Evolutionary conservation across 192 early-diverging fungal genomes (phyloP), one percentile per base, ranked within the genome.

Genomic region (Martensiomyces pterosporus): DNA sequence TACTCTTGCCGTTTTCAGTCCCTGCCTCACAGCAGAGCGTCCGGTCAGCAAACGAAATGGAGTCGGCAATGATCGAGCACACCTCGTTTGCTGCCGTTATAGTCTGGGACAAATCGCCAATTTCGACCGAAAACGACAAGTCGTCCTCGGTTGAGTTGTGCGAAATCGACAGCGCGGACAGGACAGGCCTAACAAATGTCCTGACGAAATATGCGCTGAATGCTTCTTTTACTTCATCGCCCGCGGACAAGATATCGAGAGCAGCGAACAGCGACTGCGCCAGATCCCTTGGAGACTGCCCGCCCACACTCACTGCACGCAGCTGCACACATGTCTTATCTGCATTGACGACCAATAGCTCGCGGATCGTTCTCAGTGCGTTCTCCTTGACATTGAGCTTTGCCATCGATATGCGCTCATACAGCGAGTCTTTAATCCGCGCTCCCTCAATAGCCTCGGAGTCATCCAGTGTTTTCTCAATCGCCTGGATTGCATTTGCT

Each of bases 301-400:
- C 15, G 6, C 27, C 29, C 9, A 24, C 16, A 15, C 29, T 6
- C 7, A 12, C 34, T 10, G 44, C 43, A 7, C 27, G 33, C 14
- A 63, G 24, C 4, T 22, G 25, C 2, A 35, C 47, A 12, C 5
- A 15, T 9, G 5, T 12, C 7, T 44, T 34, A 14, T 37, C 47
- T 9, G 26, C 41, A 2, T 52, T 35, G 18, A 56, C 29, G 12
- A 24, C 24, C 4, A 65, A 22, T 12, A 45, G 10, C 10, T 23
- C 19, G 14, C 36, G 40, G 6, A 58, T 26, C 18, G 16, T 39
- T 1, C 24, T 21, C 24, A 43, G 9, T 3, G 39, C 56, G 19
- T 43, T 47, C 2, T 65, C 55, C 17, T 23, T 57, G 18, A 65
- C 46, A 13, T 43, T 58, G 21, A 48, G 23, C 15, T 47, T 40